These are phyloP conservation scores for Curvularia spicifera DNA, from an alignment of 2,329 filamentous ascomycete genomes.

Conservation along the genomic window DNA sequence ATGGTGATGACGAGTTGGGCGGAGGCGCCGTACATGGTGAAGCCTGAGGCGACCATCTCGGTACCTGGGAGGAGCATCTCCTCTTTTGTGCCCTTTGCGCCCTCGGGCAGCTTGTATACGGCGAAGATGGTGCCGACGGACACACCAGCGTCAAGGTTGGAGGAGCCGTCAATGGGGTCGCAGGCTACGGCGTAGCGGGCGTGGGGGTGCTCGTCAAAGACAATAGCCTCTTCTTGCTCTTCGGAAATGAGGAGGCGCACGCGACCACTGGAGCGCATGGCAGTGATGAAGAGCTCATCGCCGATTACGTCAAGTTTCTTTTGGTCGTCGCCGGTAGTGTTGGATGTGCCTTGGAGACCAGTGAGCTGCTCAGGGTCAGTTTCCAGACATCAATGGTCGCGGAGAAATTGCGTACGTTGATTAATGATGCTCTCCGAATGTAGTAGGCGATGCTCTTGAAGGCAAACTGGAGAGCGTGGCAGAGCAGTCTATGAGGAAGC, in stretches of 20 bases:
- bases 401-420: constrained; percentile 65
- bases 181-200: constrained; percentile 94
- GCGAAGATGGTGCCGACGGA: constrained; percentile 98
- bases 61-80: constrained; percentile 89
- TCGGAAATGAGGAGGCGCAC: constrained; percentile 95
- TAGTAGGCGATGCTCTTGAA: constrained; percentile 99
- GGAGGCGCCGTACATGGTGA: constrained; percentile 99
- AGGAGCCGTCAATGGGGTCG: constrained; percentile 97
- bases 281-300: constrained; percentile 95
- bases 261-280: constrained; percentile 91
- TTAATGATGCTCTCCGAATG: constrained; percentile 92
- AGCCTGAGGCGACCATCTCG: constrained; percentile 91
- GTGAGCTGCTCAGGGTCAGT: constrained; percentile 65
- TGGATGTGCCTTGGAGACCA: constrained; percentile 91
- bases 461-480: constrained; percentile 97
- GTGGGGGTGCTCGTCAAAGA: constrained; percentile 75
- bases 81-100: constrained; percentile 74
- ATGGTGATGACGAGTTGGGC: constrained; percentile 97
- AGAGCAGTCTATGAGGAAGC: constrained; percentile 71
- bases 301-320: constrained; percentile 99
- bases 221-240: constrained; percentile 92
- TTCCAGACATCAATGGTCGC: background rate
- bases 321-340: constrained; percentile 95
- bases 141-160: constrained; percentile 96
- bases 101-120: constrained; percentile 86